Evolutionary conservation across 768 basidiomycete species (phyloP).

Genomic region (Strobilomyces confusus): DNA sequence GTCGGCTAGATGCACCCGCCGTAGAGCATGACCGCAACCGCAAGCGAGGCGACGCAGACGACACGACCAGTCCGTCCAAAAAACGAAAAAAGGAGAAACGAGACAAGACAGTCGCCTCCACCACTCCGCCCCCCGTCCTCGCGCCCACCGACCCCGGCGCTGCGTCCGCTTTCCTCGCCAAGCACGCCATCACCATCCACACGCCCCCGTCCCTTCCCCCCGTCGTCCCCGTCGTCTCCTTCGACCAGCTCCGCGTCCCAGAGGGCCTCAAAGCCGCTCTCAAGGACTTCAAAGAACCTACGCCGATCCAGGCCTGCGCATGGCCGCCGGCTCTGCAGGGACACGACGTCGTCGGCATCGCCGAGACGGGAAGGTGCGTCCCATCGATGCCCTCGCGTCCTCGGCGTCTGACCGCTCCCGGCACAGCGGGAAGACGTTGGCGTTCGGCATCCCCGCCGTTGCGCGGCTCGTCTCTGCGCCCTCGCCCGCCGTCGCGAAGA

Average conservation of each 20-base stretch:
- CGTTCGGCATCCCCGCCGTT: constrained; percentile 91
- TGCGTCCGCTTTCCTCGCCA: constrained; percentile 59
- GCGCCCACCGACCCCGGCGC: constrained; percentile 30
- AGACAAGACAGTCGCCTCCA: constrained; percentile 7
- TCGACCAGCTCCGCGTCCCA: constrained; percentile 70
- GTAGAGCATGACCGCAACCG: constrained; percentile 22
- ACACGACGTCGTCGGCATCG: constrained; percentile 90
- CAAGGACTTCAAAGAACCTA: constrained; percentile 75
- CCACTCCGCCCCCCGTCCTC: constrained; percentile 7
- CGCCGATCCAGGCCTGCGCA: constrained; percentile 92
- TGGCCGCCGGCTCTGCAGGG: constrained; percentile 87
- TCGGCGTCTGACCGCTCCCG: neutral
- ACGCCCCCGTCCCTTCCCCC: constrained; percentile 42
- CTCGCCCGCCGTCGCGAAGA: constrained; percentile 14
- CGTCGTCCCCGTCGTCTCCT: constrained; percentile 66
- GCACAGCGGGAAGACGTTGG: constrained; percentile 87
- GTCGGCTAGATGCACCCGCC: neutral
- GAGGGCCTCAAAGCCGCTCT: constrained; percentile 59
- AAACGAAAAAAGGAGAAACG: constrained; percentile 27
- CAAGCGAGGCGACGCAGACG: constrained; percentile 14
- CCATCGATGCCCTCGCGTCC: neutral
- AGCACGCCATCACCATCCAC: constrained; percentile 72
- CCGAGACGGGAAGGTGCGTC: constrained; percentile 84
- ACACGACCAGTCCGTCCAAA: constrained; percentile 11
- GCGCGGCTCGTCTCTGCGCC: constrained; percentile 51